Evolutionary conservation across 73 alveolate genomes (phyloP), one percentile per base, ranked within the genome.

Genomic region (Blepharisma japonicum): DNA sequence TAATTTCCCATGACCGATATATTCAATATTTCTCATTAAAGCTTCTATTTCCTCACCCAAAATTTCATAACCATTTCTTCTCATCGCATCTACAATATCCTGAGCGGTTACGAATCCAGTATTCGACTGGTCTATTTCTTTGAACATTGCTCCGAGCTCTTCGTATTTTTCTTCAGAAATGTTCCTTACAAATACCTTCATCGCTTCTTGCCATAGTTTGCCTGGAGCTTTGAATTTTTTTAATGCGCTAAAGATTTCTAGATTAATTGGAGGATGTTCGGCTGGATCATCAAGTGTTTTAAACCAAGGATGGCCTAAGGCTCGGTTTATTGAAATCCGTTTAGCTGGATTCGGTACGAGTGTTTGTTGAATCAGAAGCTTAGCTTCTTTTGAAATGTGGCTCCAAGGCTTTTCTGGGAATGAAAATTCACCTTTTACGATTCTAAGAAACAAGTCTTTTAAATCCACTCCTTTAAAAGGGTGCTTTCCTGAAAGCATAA

Each of bases 271-370:
- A 11, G 66, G 11, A 8, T 61, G 14, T 5, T 14, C n/a, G 5
- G 14, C 42, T 45, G 23, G 20, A 4, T 9, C 47, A 20, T n/a
- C 46, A 18, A 20, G 46, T 2, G 14, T n/a, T 20, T 23, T 11
- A 55, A 91, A 81, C 93, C 95, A 91, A 14, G 82, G 81, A 55
- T 89, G 92, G 39, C 83, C 55, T n/a, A 91, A 76, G 1, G 90
- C 87, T 14, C 83, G 9, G 27, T 53, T 50, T 0, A 92, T 90
- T 20, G 91, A 68, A 9, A 78, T 77, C 66, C 97, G 49, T 20
- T 74, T 45, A 7, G 70, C 45, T 6, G 94, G 94, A 49, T 89
- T 79, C 6, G 68, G 25, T 21, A 80, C 68, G 9, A 91, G 80
- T 82, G 89, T 54, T 56, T 78, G 74, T 25, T 74, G 68, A 20